Conservation (phyloP, 2,329 filamentous ascomycete species). For the Aureobasidium mangrovei region DNA sequence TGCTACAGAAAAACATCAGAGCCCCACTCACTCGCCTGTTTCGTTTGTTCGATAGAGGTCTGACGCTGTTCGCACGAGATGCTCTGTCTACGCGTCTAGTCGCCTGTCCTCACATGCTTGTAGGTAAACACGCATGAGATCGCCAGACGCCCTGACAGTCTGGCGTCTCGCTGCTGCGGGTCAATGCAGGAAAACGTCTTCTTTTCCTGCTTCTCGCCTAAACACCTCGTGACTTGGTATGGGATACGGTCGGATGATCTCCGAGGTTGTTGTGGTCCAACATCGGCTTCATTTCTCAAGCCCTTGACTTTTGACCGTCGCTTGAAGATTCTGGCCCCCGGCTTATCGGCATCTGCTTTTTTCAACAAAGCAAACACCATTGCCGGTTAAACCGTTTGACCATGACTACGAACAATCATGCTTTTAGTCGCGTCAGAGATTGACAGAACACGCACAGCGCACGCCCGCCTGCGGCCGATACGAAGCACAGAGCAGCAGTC, state of each 20-base stretch:
- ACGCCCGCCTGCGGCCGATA: neutral
- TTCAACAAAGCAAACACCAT: neutral
- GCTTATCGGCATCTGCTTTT: conserved; percentile 4
- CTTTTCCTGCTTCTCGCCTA: conserved; percentile 3
- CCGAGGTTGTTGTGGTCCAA: neutral
- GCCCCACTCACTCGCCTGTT: neutral
- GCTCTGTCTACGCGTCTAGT: neutral
- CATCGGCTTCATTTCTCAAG: neutral
- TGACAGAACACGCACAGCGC: neutral
- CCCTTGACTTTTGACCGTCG: neutral
- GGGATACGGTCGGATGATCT: neutral
- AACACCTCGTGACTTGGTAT: conserved; percentile 12
- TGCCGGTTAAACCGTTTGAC: conserved; percentile 7
- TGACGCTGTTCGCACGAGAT: no score
- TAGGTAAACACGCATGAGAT: neutral
- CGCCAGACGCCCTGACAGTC: neutral
- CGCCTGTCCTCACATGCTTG: neutral
- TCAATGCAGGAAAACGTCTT: conserved; percentile 5
- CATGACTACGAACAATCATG: conserved; percentile 1
- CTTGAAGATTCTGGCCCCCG: conserved; percentile 2
- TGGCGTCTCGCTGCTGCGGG: neutral
- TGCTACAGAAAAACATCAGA: neutral
- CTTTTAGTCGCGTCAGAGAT: neutral
- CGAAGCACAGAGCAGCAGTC: no score
- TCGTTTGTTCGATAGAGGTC: no score